Evolutionary conservation across 2,329 filamentous ascomycete genomes (phyloP).

Genomic region (Elsinoe australis): DNA sequence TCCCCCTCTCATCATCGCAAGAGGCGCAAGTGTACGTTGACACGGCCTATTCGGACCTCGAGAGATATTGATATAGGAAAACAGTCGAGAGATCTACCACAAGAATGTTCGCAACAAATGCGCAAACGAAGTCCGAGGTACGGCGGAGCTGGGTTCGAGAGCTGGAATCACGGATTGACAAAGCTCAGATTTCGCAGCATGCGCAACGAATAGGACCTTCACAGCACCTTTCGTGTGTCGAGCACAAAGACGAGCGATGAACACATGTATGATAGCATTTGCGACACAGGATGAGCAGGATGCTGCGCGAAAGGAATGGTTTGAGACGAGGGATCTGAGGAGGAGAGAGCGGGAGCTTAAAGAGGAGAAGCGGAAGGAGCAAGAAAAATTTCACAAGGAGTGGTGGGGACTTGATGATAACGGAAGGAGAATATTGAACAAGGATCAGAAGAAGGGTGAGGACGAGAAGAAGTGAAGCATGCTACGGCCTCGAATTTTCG

Average conservation of each 20-base stretch:
- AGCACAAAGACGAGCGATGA: slow-evolving; percentile 74
- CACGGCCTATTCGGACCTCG: not conserved
- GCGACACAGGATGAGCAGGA: slow-evolving; percentile 82
- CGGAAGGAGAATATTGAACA: slow-evolving; percentile 27
- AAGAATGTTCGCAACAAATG: slow-evolving; percentile 70
- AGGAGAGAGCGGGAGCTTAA: slow-evolving; percentile 57
- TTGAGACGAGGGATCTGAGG: slow-evolving; percentile 65
- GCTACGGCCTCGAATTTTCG: not conserved
- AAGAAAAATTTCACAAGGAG: slow-evolving; percentile 42
- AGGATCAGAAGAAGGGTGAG: slow-evolving; percentile 25
- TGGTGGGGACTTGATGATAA: slow-evolving; percentile 44
- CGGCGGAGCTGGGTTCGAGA: slow-evolving; percentile 8
- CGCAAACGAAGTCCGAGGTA: slow-evolving; percentile 48
- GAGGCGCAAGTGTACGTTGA: slow-evolving; percentile 59
- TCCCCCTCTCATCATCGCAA: slow-evolving; percentile 74
- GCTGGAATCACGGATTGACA: not conserved
- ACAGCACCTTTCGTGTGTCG: slow-evolving; percentile 84
- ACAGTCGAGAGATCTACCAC: slow-evolving; percentile 62
- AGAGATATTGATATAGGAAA: not conserved
- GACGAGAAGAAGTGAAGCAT: not conserved
- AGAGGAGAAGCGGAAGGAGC: slow-evolving; percentile 36
- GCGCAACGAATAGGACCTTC: slow-evolving; percentile 77
- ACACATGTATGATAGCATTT: slow-evolving; percentile 81
- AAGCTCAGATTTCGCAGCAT: slow-evolving; percentile 73
- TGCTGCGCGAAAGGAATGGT: slow-evolving; percentile 88